Percentiles rank a stretch among this genome's conserved stretches.
These are phyloP conservation scores for Aspergillus felis DNA, from an alignment of 2,329 filamentous ascomycete species.

Conservation along the genomic window DNA sequence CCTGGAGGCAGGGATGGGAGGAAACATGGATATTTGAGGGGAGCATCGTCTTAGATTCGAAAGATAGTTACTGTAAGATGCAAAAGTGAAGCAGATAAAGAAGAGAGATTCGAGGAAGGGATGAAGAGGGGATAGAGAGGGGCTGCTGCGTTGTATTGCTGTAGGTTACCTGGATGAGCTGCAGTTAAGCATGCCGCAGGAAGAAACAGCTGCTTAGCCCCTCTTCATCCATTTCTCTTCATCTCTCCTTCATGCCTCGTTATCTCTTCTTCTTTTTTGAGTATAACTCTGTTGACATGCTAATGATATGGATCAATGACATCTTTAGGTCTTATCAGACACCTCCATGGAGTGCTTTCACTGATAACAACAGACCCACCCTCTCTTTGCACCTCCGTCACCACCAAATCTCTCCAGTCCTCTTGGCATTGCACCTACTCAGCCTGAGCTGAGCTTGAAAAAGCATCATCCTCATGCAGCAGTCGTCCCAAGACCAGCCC, in stretches of 20 bases:
- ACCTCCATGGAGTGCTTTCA: no score
- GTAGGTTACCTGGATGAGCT: not conserved
- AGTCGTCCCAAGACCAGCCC: not conserved
- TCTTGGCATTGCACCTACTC: no score
- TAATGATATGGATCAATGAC: not conserved
- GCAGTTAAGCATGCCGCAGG: slow-evolving; percentile 1
- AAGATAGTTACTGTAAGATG: not conserved
- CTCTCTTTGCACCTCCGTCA: no score
- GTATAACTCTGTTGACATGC: not conserved
- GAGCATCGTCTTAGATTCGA: slow-evolving; percentile 23
- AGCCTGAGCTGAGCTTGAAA: no score
- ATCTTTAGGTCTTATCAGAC: no score
- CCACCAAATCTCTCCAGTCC: no score
- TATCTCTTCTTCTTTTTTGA: not conserved
- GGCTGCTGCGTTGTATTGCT: not conserved
- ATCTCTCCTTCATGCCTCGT: not conserved
- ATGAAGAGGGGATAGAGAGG: not conserved
- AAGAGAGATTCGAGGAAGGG: not conserved
- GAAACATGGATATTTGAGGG: slow-evolving; percentile 69
- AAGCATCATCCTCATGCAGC: not conserved
- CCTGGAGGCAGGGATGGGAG: slow-evolving; percentile 75
- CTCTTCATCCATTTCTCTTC: slow-evolving; percentile 5
- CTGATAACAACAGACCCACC: no score
- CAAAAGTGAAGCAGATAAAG: not conserved
- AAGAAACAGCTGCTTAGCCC: slow-evolving; percentile 4